These are phyloP conservation scores for Chenopodium formosanum DNA, from an alignment of 148 eudicot species.

Conservation along the genomic window DNA sequence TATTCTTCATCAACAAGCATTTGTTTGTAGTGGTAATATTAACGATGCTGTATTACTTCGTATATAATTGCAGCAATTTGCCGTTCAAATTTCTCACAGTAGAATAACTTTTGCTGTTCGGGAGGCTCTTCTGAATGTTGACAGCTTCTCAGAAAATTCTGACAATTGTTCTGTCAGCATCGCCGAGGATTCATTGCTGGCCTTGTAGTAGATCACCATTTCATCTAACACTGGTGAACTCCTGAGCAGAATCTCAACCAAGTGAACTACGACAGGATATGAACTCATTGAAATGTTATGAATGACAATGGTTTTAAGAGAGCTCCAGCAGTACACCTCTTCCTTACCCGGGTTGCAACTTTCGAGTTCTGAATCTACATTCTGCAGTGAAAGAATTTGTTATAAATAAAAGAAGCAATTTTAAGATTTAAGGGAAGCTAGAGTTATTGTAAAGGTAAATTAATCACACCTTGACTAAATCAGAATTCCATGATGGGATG, in stretches of 20 bases:
- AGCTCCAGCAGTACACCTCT: constrained; percentile 15
- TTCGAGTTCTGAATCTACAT: neutral
- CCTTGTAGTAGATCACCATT: constrained; percentile 10
- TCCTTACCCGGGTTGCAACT: neutral
- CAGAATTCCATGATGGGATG: neutral
- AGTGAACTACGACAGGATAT: neutral
- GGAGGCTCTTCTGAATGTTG: constrained; percentile 15
- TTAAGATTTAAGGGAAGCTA: neutral
- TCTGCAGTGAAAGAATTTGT: neutral
- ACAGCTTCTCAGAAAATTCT: constrained; percentile 6
- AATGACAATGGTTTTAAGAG: constrained; percentile 18
- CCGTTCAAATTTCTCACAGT: neutral
- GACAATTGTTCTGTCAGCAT: constrained; percentile 4
- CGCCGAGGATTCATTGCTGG: neutral
- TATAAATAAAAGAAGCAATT: neutral
- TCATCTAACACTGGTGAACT: constrained; percentile 5
- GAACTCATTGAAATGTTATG: neutral
- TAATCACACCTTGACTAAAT: neutral
- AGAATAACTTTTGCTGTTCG: neutral
- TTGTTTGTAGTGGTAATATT: too few relatives aligned
- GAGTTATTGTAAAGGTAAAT: neutral
- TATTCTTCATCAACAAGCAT: too few relatives aligned
- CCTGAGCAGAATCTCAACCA: constrained; percentile 12
- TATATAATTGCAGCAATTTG: too few relatives aligned
- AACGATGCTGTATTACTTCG: too few relatives aligned